Evolutionary conservation across 768 basidiomycete species (phyloP).

Genomic region (Xerocomellus chrysenteron): DNA sequence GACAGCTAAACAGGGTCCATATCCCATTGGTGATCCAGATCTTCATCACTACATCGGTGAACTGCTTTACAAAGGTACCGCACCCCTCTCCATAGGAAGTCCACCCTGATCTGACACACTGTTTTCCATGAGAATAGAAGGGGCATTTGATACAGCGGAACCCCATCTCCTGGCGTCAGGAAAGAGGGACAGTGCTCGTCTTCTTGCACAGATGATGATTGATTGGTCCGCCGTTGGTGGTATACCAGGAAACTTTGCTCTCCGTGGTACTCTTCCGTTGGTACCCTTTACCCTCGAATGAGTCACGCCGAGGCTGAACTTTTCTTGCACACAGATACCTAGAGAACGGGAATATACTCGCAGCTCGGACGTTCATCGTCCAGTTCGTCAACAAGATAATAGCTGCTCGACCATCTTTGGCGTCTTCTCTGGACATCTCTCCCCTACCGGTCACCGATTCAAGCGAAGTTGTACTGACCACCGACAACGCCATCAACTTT

Average conservation of each 20-base stretch:
- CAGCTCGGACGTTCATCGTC: constrained; percentile 89
- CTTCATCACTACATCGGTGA: constrained; percentile 91
- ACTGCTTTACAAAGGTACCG: constrained; percentile 76
- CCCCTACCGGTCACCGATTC: constrained; percentile 44
- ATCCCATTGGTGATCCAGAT: constrained; percentile 83
- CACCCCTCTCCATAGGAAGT: neutral
- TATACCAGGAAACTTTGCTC: constrained; percentile 70
- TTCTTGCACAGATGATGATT: constrained; percentile 83
- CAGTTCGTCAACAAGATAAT: constrained; percentile 69
- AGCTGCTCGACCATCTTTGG: constrained; percentile 41
- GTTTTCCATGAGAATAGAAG: constrained; percentile 49
- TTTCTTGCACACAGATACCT: constrained; percentile 53
- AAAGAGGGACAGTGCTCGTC: constrained; percentile 83
- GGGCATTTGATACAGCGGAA: constrained; percentile 72
- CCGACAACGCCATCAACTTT: constrained; percentile 80
- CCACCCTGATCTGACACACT: constrained; percentile 1
- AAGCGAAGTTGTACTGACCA: constrained; percentile 74
- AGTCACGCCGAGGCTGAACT: constrained; percentile 1
- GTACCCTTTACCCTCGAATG: constrained; percentile 11
- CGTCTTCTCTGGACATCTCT: constrained; percentile 39
- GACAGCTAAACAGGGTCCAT: constrained; percentile 75
- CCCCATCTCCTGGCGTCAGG: constrained; percentile 82
- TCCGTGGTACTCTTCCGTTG: constrained; percentile 84
- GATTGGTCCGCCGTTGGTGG: constrained; percentile 67
- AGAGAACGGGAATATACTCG: constrained; percentile 86